phyloP scores from a whole-genome alignment of 2,329 filamentous ascomycete genomes.

The Colletotrichum sp. region DNA sequence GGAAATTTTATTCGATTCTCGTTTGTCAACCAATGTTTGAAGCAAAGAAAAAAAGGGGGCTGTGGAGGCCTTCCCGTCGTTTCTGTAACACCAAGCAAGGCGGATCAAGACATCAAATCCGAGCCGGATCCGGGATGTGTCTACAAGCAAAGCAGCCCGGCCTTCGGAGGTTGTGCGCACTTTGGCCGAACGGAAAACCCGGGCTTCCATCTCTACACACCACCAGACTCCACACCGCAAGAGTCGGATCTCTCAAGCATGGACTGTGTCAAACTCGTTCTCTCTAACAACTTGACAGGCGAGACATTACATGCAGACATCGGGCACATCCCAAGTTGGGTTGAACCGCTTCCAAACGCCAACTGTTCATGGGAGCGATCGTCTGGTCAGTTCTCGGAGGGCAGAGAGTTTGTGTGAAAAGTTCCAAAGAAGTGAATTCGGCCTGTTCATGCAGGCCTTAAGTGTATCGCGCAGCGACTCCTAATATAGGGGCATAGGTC shows the following conservation, averaged over 20 bases:
- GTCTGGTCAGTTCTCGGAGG: background rate
- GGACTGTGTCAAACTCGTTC: background rate
- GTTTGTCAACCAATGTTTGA: background rate
- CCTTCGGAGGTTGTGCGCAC: background rate
- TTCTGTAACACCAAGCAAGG: background rate
- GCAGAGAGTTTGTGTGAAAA: background rate
- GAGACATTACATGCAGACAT: background rate
- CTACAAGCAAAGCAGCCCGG: background rate
- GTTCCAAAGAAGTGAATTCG: background rate
- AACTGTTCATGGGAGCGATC: background rate
- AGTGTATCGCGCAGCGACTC: background rate
- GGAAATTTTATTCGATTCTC: background rate
- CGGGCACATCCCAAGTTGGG: background rate
- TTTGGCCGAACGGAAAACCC: background rate
- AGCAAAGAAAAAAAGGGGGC: background rate
- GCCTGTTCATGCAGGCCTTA: background rate
- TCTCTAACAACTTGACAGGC: background rate
- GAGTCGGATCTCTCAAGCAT: conserved; percentile 4
- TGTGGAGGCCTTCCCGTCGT: background rate
- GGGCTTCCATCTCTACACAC: background rate
- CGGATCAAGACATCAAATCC: background rate
- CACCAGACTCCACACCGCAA: background rate
- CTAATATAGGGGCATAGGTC: background rate
- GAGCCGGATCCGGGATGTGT: conserved; percentile 6
- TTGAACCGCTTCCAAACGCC: background rate